Conservation (phyloP, 2,329 filamentous ascomycete species). For the Talaromyces sp. region DNA sequence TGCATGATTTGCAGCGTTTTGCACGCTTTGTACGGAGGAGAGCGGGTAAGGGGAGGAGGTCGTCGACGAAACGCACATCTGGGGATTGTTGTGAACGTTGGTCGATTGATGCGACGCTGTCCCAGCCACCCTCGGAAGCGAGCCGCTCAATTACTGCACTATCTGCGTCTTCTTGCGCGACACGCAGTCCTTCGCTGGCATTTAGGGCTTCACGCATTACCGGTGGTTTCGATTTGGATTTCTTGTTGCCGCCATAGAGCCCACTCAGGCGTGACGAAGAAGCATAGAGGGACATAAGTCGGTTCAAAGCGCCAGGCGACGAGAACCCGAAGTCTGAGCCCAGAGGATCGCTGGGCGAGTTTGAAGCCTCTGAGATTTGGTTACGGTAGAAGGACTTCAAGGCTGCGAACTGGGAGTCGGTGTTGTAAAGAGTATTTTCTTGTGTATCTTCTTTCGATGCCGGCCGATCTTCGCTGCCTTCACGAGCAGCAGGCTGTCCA, state of each 20-base stretch:
- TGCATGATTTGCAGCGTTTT: conserved; percentile 88
- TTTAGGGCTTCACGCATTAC: conserved; percentile 80
- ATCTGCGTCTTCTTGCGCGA: conserved; percentile 64
- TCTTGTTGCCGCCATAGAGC: conserved; percentile 60
- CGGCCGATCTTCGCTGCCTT: conserved; percentile 34
- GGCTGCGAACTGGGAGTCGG: conserved; percentile 72
- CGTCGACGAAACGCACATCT: conserved; percentile 65
- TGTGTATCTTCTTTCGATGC: conserved; percentile 39
- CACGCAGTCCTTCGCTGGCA: conserved; percentile 70
- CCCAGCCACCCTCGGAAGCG: conserved; percentile 60
- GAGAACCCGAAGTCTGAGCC: conserved; percentile 58
- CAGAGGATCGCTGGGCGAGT: conserved; percentile 55
- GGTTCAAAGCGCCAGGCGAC: conserved; percentile 78
- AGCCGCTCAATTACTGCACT: conserved; percentile 63
- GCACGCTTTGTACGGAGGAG: conserved; percentile 88
- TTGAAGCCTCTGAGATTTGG: conserved; percentile 68
- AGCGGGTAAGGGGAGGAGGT: conserved; percentile 79
- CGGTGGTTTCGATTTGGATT: conserved; percentile 66
- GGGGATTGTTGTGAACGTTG: conserved; percentile 56
- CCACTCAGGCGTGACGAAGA: conserved; percentile 55
- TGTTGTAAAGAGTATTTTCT: conserved; percentile 49
- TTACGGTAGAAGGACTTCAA: conserved; percentile 79
- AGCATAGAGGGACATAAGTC: conserved; percentile 91
- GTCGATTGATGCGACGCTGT: conserved; percentile 59
- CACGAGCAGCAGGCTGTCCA: conserved; percentile 31